A percentile compares a stretch with the other conserved stretches of the same genome.
Conservation (phyloP, 2,329 filamentous ascomycete genomes). For the Diaporthe sp. region DNA sequence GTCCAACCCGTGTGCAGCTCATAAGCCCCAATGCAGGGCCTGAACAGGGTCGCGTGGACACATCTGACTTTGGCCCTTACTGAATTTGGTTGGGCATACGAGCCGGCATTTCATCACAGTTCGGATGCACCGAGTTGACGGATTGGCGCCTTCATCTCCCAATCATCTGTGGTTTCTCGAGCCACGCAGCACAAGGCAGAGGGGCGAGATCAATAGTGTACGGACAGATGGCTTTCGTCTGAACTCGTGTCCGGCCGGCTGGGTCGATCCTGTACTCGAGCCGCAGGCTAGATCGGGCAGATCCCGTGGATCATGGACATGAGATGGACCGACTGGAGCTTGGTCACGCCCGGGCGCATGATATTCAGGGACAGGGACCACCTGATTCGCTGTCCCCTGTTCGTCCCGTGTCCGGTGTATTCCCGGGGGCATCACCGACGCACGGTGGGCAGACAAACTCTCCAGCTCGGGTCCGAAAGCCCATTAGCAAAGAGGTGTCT, state of each 20-base stretch:
- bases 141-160: background rate
- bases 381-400: background rate
- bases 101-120: background rate
- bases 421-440: background rate
- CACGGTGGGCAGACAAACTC: too few relatives aligned
- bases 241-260: background rate
- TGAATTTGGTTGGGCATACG: background rate
- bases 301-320: background rate
- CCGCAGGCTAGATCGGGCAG: background rate
- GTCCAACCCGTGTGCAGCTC: too few relatives aligned
- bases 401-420: background rate
- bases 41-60: background rate
- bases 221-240: background rate
- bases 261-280: background rate
- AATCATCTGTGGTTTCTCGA: background rate
- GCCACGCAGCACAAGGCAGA: background rate
- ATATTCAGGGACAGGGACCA: background rate
- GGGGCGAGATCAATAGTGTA: background rate
- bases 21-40: background rate
- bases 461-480: background rate
- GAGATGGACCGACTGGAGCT: slow-evolving; percentile 1
- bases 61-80: background rate
- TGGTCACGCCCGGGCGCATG: background rate
- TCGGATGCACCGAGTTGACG: background rate
- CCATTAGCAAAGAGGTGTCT: too few relatives aligned